Evolutionary conservation across 2,329 filamentous ascomycete genomes (phyloP), one percentile per base, ranked within the genome.

Genomic region (Lithohypha guttulata): DNA sequence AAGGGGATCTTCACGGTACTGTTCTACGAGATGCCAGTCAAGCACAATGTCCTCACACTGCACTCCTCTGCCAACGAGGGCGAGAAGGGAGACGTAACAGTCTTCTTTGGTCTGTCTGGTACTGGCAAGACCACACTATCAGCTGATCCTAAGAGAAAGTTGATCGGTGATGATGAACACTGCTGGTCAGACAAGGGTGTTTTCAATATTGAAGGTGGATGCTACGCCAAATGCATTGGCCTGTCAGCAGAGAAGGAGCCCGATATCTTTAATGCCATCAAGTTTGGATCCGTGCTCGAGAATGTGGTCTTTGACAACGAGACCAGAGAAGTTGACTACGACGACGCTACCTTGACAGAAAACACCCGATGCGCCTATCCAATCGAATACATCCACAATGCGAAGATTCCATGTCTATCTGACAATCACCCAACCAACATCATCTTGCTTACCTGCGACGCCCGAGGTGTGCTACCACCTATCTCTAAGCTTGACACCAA

Each of bases 11-110:
- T 98, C 75, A 98, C 91, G 33, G 86, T 98, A 35, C 79, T 98
- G 61, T 98, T 94, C 77, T 98, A 96, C 73, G 91, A 98, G 73
- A 98, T 96, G 87, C 91, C 91, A 46, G 84, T 98, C 61, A 95
- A 95, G 79, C 91, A 98, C 77, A 93, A 96, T 65, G 89, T 98
- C 55, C 71, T 98, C 52, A 98, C 91, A 27, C 80, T 98, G 41
- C 91, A 98, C 75, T 98, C 91, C 11, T 98, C 91, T 6, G 91
- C 91, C 59, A 98, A 98, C 68, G 84, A 98, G 76, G 91, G 91
- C 55, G 75, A 83, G 72, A 68, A 84, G 48, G 91, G 91, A 51
- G 91, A 98, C 59, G 91, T 98, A 42, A 96, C 91, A 10, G 84
- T 98, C 55, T 98, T 98, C 81, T 98, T 98, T 69, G 91, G 91